phyloP scores from a whole-genome alignment of 2,329 filamentous ascomycete genomes.

The Emergomyces orientalis region DNA sequence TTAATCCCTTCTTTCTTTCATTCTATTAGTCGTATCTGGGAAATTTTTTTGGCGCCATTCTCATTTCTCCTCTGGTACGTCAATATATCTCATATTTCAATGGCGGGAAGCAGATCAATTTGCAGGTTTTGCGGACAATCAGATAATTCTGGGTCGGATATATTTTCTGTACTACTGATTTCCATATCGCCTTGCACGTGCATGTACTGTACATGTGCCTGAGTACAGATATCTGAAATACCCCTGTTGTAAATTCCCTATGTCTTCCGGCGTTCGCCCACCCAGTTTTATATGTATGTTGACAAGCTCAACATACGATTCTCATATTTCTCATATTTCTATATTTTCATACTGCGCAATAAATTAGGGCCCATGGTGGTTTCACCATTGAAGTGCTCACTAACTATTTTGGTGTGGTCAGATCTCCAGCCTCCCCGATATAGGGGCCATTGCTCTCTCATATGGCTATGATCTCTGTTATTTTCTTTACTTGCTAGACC shows the following conservation, averaged over 20 bases:
- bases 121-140: background rate
- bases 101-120: background rate
- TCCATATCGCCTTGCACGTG: background rate
- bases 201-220: no score
- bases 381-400: background rate
- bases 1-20: background rate
- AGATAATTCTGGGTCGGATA: background rate
- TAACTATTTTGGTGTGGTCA: background rate
- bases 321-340: background rate
- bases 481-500: background rate
- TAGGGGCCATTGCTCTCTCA: background rate
- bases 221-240: background rate
- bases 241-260: background rate
- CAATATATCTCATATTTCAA: background rate
- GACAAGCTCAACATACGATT: background rate
- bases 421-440: background rate
- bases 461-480: no score
- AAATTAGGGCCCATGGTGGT: background rate
- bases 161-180: background rate
- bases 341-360: background rate
- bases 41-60: background rate
- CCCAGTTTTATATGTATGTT: background rate
- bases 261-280: background rate
- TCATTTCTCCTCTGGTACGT: background rate
- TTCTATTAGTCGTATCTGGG: background rate